Evolutionary conservation across 352 stramenopile species (phyloP), one percentile per base, ranked within the genome.

Genomic region (Peronosclerospora sorghi): DNA sequence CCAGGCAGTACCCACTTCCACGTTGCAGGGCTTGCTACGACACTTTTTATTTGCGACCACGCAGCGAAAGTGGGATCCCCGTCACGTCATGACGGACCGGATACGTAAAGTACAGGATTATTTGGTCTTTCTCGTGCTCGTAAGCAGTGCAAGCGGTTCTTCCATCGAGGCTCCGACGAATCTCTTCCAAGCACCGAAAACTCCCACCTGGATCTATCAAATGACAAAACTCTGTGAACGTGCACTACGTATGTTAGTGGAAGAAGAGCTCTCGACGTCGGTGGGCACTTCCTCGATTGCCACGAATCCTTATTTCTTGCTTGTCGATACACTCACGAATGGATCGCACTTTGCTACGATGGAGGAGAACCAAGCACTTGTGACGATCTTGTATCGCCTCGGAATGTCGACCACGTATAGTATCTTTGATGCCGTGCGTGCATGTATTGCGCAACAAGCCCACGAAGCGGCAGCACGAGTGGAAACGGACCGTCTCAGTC

Each of bases 51-150:
- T 81, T 18, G 53, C 56, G 8, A 17, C 8, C 1, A 18, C 8
- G 5, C 9, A 17, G 12, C 30, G 1, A 35, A 35, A 35, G 5
- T 15, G n/a, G 12, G 15, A n/a, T 9, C 15, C 15, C 5, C 30
- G 13, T n/a, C 1, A 35, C 6, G 7, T 35, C 7, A 12, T 18
- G 1, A 20, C n/a, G 2, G 40, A 62, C 6, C 58, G 56, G 12
- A 54, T 79, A 44, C 47, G 49, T 1, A 74, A 71, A 41, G 60
- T 75, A 14, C 68, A 81, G 38, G 60, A 75, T 28, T 83, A 82
- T 41, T 23, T 86, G 23, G 55, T 83, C 8, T 63, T 70, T 28
- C 66, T 83, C 51, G 37, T 86, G 46, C 59, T 86, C 5, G 59
- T 81, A 43, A 83, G 64, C 26, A 56, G 63, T 19, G 39, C 78